phyloP scores from a whole-genome alignment of 768 basidiomycete species.

The Pleurotus ostreatus region DNA sequence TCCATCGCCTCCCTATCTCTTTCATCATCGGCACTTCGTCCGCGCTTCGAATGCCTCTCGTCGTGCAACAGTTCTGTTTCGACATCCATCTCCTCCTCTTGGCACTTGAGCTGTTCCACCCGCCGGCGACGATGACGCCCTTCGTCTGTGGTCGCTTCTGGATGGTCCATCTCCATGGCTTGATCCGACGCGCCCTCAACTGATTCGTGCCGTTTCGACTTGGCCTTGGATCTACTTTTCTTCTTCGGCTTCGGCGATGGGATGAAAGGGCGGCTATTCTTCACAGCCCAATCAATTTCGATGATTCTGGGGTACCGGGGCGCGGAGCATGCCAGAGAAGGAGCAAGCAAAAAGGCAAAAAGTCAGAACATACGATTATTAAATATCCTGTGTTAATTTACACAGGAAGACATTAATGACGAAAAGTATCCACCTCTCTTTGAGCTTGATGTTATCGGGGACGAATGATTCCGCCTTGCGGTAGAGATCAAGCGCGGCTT shows the following conservation, averaged over 20 bases:
- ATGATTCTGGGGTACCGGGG: slow-evolving; percentile 55
- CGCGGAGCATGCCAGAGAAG: background rate
- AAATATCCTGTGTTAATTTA: slow-evolving; percentile 39
- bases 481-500: slow-evolving; percentile 76
- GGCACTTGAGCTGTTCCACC: too few relatives aligned
- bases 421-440: slow-evolving; percentile 84
- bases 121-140: too few relatives aligned
- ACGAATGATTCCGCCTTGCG: slow-evolving; percentile 79
- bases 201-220: slow-evolving; percentile 16
- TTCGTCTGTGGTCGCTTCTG: too few relatives aligned
- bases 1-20: background rate
- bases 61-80: too few relatives aligned
- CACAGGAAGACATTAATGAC: slow-evolving; percentile 61
- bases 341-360: slow-evolving; percentile 20
- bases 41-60: too few relatives aligned
- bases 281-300: slow-evolving; percentile 77
- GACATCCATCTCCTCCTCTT: too few relatives aligned
- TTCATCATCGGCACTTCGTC: background rate
- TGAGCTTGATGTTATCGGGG: slow-evolving; percentile 81
- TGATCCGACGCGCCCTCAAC: slow-evolving; percentile 14
- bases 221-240: slow-evolving; percentile 15
- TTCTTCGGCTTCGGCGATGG: slow-evolving; percentile 49
- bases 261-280: slow-evolving; percentile 54
- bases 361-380: slow-evolving; percentile 27
- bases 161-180: background rate